Evolutionary conservation across 441 rosid genomes (phyloP), one percentile per base, ranked within the genome.

Genomic region (Populus hybrid): DNA sequence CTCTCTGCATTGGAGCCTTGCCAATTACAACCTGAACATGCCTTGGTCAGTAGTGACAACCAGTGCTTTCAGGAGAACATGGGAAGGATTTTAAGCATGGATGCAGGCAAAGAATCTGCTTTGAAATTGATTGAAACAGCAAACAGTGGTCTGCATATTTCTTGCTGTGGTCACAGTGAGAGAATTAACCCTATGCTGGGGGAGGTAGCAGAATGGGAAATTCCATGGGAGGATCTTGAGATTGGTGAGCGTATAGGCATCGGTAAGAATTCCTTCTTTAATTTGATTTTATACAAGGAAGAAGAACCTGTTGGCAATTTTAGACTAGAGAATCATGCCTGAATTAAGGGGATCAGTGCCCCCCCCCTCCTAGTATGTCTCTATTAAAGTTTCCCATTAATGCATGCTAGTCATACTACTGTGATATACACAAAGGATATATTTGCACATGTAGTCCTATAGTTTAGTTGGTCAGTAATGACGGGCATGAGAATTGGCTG

Each of bases 241-340:
- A 89, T 95, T 84, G 99, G 97, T 74, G 98, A 93, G 84, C 97
- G 99, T 18, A 93, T 95, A 81, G 99, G 99, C 79, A 95, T 95
- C 69, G 99, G 98, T 95, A 91, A 89, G 88, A 71, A 67, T 67
- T 59, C 38, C 24, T 59, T 57, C 36, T 75, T 32, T 63, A 69
- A 53, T 57, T 73, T 67, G 9, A 61, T 67, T 40, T 19, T 67
- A 35, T 76, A 57, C 23, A 30, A 18, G 57, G 34, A 24, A 28
- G 73, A 64, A 59, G 40, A 36, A 6, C 16, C 12, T 30, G 35
- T 0, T 78, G 67, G 63, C 32, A 26, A 57, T 50, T 40, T 7
- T 75, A 71, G 18, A 19, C 36, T 28, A 38, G 11, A 9, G 66
- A 61, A 61, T 28, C 10, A 14, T 14, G 34, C 18, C 24, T 35